Evolutionary conservation across 169 alveolate species (phyloP).

Genomic region (Babesia caballi): DNA sequence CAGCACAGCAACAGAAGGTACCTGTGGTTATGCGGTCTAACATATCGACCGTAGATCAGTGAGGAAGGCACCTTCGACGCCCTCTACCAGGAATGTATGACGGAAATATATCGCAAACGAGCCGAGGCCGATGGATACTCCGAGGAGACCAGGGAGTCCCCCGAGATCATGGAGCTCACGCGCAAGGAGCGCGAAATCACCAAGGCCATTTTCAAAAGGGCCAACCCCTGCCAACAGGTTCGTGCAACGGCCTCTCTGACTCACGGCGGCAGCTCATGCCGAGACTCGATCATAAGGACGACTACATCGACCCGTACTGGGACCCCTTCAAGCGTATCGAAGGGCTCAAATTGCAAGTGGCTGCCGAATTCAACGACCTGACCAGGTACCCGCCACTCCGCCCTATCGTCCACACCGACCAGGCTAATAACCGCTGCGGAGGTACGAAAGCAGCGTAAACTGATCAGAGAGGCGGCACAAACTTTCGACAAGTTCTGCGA

Average conservation of each 20-base stretch:
- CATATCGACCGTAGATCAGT: conserved; percentile 9
- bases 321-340: conserved; percentile 77
- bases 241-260: not conserved
- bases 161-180: conserved; percentile 66
- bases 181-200: conserved; percentile 66
- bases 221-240: conserved; percentile 40
- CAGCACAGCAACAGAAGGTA: conserved; percentile 40
- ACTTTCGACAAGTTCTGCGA: conserved; percentile 50
- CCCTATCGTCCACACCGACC: not conserved
- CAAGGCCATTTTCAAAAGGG: conserved; percentile 65
- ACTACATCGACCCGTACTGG: conserved; percentile 79
- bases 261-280: conserved; percentile 31
- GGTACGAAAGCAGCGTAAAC: conserved; percentile 50
- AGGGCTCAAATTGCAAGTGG: conserved; percentile 70
- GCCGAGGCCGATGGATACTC: conserved; percentile 46
- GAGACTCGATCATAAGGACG: conserved; percentile 48
- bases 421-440: conserved; percentile 66
- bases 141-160: conserved; percentile 60
- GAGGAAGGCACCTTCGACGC: conserved; percentile 43
- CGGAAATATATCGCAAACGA: conserved; percentile 51
- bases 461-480: conserved; percentile 54
- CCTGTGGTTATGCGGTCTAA: not conserved
- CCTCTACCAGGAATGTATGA: conserved; percentile 61
- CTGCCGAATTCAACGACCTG: conserved; percentile 75
- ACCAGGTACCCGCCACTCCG: conserved; percentile 36